Conservation (phyloP, 1,139 yeast species). For the Candida sojae region DNA sequence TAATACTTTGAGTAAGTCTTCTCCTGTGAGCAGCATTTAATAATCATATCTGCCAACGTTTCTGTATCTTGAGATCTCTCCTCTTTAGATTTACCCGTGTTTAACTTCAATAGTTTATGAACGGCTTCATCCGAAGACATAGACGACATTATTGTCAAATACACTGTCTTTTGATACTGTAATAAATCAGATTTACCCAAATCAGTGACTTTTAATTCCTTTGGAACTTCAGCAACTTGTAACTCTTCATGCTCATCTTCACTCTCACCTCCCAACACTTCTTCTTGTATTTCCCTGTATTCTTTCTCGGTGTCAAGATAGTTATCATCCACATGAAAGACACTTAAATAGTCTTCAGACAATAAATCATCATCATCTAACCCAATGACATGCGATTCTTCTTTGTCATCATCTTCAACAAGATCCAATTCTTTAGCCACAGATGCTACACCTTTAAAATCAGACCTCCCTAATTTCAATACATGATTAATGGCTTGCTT, state of each 20-base stretch:
- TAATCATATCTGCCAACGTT: constrained; percentile 69
- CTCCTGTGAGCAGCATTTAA: constrained; percentile 86
- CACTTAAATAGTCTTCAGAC: constrained; percentile 50
- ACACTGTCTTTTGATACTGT: constrained; percentile 71
- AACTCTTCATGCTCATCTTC: constrained; percentile 15
- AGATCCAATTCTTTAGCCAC: constrained; percentile 53
- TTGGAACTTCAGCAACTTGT: constrained; percentile 12
- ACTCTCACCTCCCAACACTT: constrained; percentile 20
- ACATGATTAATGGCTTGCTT: constrained; percentile 54
- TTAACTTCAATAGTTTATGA: constrained; percentile 68
- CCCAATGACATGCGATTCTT: constrained; percentile 57
- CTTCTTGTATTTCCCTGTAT: constrained; percentile 21
- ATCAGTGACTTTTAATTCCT: constrained; percentile 40
- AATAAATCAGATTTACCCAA: constrained; percentile 67
- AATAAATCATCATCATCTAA: constrained; percentile 50
- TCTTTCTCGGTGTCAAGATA: constrained; percentile 53
- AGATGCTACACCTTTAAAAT: constrained; percentile 43
- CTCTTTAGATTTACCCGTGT: constrained; percentile 36
- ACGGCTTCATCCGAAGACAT: constrained; percentile 93
- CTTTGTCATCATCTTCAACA: constrained; percentile 65
- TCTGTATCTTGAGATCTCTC: constrained; percentile 21
- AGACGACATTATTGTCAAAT: constrained; percentile 86
- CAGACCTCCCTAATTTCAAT: constrained; percentile 52
- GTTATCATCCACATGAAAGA: constrained; percentile 53
- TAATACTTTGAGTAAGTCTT: constrained; percentile 84